Evolutionary conservation across 306 rosid genomes (phyloP), one percentile per base, ranked within the genome.

Genomic region (Gillenia trifoliata): DNA sequence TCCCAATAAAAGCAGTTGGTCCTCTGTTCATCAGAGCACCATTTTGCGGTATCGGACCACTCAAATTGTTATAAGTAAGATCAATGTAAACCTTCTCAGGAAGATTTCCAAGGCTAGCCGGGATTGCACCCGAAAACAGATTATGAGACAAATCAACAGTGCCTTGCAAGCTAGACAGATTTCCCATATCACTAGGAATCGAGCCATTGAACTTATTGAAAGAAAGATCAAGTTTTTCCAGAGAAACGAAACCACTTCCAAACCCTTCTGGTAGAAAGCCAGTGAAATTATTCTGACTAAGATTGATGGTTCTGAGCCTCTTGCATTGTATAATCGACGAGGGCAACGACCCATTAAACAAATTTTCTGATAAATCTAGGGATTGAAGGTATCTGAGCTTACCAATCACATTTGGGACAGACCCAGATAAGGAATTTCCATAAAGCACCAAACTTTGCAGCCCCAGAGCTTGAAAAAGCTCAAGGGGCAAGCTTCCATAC

Each of bases 21-120:
- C 99, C 99, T 94, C 99, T 88, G 54, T 94, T 94, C 87, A 92
- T 86, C 26, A 94, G 86, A 86, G 99, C 97, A 80, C 99, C 99
- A 74, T 73, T 94, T 77, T 94, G 99, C 1, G 99, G 99, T 70
- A 94, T 89, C 16, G 99, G 85, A 68, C 99, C 99, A 64, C 84
- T 89, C 72, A 94, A 82, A 87, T 90, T 81, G 74, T 92, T 94
- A 59, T 80, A 87, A 63, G 96, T 88, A 26, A 94, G 92, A 86
- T 94, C 99, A 85, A 94, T 94, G 61, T 94, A 94, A 79, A 94
- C 97, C 84, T 94, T 94, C 87, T 92, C 97, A 68, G 99, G 99
- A n/a, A 94, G 80, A 69, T 89, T 90, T 60, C 97, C 99, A 76
- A 94, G 88, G 80, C 88, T 90, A 29, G 96, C 71, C 11, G 99